A percentile compares a stretch with the other conserved stretches of the same genome.
phyloP scores from a whole-genome alignment of 805 yeast genomes.

The Metschnikowia koreensis region DNA sequence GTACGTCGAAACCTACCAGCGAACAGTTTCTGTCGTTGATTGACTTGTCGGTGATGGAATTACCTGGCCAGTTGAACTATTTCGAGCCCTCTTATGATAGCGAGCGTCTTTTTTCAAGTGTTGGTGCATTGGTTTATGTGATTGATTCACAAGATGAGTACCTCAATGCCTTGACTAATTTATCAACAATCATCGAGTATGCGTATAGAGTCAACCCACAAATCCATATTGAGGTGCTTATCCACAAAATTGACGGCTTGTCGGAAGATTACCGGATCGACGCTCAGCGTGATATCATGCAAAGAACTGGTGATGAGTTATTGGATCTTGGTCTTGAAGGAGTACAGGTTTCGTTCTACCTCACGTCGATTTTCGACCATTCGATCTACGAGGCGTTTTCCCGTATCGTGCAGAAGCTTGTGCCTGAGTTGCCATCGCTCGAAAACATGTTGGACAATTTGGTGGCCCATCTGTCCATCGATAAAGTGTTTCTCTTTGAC shows the following conservation, averaged over 20 bases:
- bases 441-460: slow-evolving; percentile 87
- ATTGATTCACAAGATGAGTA: slow-evolving; percentile 96
- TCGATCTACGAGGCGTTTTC: slow-evolving; percentile 95
- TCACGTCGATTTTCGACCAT: slow-evolving; percentile 93
- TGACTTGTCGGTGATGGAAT: slow-evolving; percentile 85
- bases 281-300: slow-evolving; percentile 95
- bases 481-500: slow-evolving; percentile 90
- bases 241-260: slow-evolving; percentile 94
- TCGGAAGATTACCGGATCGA: slow-evolving; percentile 92
- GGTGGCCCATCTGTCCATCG: slow-evolving; percentile 86
- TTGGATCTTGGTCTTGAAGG: slow-evolving; percentile 87
- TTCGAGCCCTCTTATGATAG: slow-evolving; percentile 84
- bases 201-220: slow-evolving; percentile 82
- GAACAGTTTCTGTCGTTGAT: slow-evolving; percentile 82
- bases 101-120: slow-evolving; percentile 70
- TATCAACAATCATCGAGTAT: slow-evolving; percentile 83
- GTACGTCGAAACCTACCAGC: slow-evolving; percentile 84
- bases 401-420: slow-evolving; percentile 85
- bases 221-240: slow-evolving; percentile 86
- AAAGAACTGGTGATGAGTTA: slow-evolving; percentile 89
- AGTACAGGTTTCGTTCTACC: slow-evolving; percentile 84
- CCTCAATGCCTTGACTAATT: slow-evolving; percentile 81
- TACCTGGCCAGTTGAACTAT: slow-evolving; percentile 90
- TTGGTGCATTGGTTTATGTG: slow-evolving; percentile 90
- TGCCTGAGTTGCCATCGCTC: slow-evolving; percentile 82